A percentile compares a stretch with the other conserved stretches of the same genome.
Conservation (phyloP, 2,329 filamentous ascomycete species). For the Calonectria montana region DNA sequence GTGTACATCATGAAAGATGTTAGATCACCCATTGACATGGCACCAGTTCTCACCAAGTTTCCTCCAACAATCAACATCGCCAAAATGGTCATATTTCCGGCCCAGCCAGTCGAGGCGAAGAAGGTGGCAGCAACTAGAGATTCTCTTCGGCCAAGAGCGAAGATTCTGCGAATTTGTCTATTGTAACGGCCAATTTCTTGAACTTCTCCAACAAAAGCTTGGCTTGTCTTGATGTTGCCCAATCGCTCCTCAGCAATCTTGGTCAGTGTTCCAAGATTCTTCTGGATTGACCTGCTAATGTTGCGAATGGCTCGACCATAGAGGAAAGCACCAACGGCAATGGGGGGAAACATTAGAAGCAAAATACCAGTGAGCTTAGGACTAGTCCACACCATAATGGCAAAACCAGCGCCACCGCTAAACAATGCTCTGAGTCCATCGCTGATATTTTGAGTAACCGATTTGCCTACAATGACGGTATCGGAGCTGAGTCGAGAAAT, state of each 20-base stretch:
- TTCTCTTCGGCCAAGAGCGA: constrained; percentile 86
- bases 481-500: constrained; percentile 96
- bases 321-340: constrained; percentile 90
- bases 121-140: constrained; percentile 91
- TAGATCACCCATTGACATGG: constrained; percentile 90
- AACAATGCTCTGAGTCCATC: constrained; percentile 94
- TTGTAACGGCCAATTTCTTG: constrained; percentile 94
- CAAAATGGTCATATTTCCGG: constrained; percentile 96
- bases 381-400: constrained; percentile 96
- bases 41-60: constrained; percentile 86
- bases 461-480: constrained; percentile 98
- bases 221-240: constrained; percentile 95
- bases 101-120: constrained; percentile 87
- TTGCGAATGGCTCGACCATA: constrained; percentile 92
- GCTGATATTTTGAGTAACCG: constrained; percentile 96
- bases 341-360: constrained; percentile 87
- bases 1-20: constrained; percentile 99
- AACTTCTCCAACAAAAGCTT: constrained; percentile 94
- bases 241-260: constrained; percentile 99
- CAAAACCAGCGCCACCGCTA: constrained; percentile 88
- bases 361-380: constrained; percentile 90
- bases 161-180: constrained; percentile 90
- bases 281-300: constrained; percentile 91
- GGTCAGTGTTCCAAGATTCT: constrained; percentile 89
- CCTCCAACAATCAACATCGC: constrained; percentile 91